phyloP scores from a whole-genome alignment of 805 yeast species.

The Yarrowia phangngaensis region DNA sequence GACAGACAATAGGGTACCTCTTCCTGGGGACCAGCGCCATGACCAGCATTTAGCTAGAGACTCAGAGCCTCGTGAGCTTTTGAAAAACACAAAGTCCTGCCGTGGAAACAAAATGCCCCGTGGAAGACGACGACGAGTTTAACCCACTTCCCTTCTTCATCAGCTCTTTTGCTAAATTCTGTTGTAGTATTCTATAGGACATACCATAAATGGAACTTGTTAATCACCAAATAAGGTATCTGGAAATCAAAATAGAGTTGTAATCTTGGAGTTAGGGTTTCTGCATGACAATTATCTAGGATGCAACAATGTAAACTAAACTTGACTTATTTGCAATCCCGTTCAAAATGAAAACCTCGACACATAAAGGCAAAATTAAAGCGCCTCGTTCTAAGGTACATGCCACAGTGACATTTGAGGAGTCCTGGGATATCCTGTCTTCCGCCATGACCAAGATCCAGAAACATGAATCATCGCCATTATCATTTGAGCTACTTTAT shows the following conservation, averaged over 20 bases:
- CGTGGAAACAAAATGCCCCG: conserved; percentile 9
- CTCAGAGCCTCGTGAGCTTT: conserved; percentile 5
- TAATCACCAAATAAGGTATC: too few species aligned
- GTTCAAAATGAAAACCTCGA: conserved; percentile 21
- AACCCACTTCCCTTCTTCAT: background rate
- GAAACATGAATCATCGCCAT: conserved; percentile 61
- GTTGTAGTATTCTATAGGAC: too few species aligned
- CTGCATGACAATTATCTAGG: too few species aligned
- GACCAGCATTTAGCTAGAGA: background rate
- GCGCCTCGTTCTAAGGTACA: conserved; percentile 9
- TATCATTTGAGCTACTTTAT: conserved; percentile 80
- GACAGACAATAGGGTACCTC: conserved; percentile 1
- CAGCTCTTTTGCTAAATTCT: conserved; percentile 2
- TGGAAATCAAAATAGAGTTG: too few species aligned
- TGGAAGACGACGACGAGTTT: conserved; percentile 14
- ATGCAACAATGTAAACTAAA: background rate
- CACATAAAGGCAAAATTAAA: conserved; percentile 16
- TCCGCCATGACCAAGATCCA: conserved; percentile 71
- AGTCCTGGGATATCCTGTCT: conserved; percentile 61
- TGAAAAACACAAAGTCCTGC: conserved; percentile 3
- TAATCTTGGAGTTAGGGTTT: too few species aligned
- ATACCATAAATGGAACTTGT: too few species aligned
- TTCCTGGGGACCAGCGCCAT: conserved; percentile 20
- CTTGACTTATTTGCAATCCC: background rate
- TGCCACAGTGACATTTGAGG: conserved; percentile 50